Conservation (phyloP, 257 asterid genomes). For the Agastache rugosa region DNA sequence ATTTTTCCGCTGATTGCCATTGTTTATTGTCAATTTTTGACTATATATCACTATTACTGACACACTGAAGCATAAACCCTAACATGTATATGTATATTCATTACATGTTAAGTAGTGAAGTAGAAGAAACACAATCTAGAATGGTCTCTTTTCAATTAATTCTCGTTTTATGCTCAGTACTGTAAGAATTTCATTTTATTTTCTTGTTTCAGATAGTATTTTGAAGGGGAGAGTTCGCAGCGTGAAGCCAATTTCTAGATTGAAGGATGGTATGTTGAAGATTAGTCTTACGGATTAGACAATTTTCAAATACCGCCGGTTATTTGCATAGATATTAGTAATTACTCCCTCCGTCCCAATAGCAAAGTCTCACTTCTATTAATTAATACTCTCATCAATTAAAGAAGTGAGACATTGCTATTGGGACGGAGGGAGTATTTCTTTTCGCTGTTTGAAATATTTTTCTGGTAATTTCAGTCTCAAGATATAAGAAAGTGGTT, state of each 20-base stretch:
- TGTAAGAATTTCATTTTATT: neutral
- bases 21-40: neutral
- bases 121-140: neutral
- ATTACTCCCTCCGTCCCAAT: too few relatives aligned
- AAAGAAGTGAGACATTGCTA: too few relatives aligned
- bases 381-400: too few relatives aligned
- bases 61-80: conserved; percentile 23
- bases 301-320: neutral
- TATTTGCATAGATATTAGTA: neutral
- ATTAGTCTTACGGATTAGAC: neutral
- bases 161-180: neutral
- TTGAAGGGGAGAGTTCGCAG: conserved; percentile 29
- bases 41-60: neutral
- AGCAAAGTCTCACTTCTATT: too few relatives aligned
- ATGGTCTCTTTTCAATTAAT: neutral
- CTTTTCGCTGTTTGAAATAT: neutral
- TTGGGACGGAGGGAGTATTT: too few relatives aligned
- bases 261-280: conserved; percentile 45
- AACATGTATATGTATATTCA: neutral
- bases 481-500: conserved; percentile 96
- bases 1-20: neutral
- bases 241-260: conserved; percentile 25
- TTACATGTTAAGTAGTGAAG: neutral
- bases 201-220: conserved; percentile 40
- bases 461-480: conserved; percentile 53